Conservation (phyloP, 23 red algal genomes). For the Gracilaria gracilis region DNA sequence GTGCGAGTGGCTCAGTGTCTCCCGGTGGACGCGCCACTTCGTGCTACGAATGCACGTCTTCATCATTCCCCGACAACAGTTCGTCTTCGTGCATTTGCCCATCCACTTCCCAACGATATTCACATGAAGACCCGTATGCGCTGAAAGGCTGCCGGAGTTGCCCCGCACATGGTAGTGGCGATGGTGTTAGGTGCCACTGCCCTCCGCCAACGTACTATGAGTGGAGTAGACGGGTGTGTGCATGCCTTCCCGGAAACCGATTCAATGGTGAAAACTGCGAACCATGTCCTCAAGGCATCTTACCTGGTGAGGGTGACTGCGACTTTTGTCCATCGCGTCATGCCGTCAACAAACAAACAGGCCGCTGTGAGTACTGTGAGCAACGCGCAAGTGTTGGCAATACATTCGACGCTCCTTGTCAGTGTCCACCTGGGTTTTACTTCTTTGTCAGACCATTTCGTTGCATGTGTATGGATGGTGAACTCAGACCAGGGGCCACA, state of each 20-base stretch:
- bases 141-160: too few species aligned
- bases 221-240: too few species aligned
- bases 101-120: not conserved
- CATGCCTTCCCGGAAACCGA: too few species aligned
- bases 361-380: not conserved
- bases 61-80: not conserved
- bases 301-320: too few species aligned
- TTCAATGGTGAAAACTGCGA: too few species aligned
- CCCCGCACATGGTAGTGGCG: too few species aligned
- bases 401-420: not conserved
- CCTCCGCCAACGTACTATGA: too few species aligned
- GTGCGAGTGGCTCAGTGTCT: not conserved
- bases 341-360: not conserved
- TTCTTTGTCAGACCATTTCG: not conserved
- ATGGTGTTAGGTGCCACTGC: too few species aligned
- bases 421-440: not conserved
- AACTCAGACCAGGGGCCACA: too few species aligned
- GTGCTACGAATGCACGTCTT: not conserved
- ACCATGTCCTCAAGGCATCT: too few species aligned
- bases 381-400: not conserved
- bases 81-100: not conserved
- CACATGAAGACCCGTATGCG: not conserved
- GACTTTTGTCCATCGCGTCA: not conserved
- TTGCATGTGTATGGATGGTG: too few species aligned
- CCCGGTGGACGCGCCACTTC: not conserved